A percentile compares a stretch with the other conserved stretches of the same genome.
These are phyloP conservation scores for Crataegus laevigata DNA, from an alignment of 306 rosid species.

Conservation along the genomic window DNA sequence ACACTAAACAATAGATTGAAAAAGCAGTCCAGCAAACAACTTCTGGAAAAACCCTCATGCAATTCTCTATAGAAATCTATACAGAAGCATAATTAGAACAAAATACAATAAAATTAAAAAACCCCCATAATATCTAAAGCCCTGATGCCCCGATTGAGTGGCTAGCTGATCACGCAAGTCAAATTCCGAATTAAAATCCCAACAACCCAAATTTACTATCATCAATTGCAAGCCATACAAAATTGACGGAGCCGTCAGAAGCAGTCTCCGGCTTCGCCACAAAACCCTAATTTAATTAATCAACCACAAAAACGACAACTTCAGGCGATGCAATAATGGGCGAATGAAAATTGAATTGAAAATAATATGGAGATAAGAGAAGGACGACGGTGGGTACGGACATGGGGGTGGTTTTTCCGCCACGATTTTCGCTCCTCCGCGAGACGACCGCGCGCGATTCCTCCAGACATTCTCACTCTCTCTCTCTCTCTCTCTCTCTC, in stretches of 20 bases:
- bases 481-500: not conserved
- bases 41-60: not conserved
- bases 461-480: conserved; percentile 17
- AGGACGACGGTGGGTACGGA: conserved; percentile 21
- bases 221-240: too few species aligned
- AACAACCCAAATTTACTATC: too few species aligned
- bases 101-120: not conserved
- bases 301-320: not conserved
- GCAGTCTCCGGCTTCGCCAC: conserved; percentile 83
- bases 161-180: too few species aligned
- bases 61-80: not conserved
- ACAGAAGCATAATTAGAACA: not conserved
- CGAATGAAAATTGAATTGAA: not conserved
- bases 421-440: conserved; percentile 83
- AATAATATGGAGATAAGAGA: not conserved
- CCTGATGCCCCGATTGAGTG: too few species aligned
- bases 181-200: too few species aligned
- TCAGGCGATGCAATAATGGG: not conserved
- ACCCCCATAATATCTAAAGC: too few species aligned
- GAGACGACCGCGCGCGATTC: conserved; percentile 89
- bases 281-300: conserved; percentile 50
- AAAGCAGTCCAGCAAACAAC: not conserved
- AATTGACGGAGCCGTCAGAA: conserved; percentile 61
- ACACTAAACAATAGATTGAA: not conserved
- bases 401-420: conserved; percentile 96